Evolutionary conservation across 805 yeast genomes (phyloP), one percentile per base, ranked within the genome.

Genomic region (Wickerhamomyces rabaulensis): DNA sequence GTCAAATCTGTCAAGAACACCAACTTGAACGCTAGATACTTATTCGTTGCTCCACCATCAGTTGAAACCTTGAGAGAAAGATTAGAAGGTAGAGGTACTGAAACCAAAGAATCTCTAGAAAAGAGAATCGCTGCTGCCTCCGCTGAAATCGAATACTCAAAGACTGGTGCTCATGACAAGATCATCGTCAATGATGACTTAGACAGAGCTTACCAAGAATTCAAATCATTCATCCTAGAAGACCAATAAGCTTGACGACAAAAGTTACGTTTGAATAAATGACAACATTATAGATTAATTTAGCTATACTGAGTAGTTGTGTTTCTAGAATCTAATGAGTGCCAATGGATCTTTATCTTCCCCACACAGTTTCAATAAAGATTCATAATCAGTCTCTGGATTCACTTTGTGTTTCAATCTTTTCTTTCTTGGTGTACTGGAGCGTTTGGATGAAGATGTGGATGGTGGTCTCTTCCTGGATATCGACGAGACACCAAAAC

Each of bases 41-140:
- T 94, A 56, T 94, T 94, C 63, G 66, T 94, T 51, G 84, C 96
- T 37, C 99, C 99, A 29, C 99, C 99, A 26, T 84, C 94, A 17
- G 70, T 90, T 54, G 96, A 88, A 45, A 80, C 75, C 45, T 78
- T 94, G 60, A 79, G 79, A 62, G 66, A 70, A 50, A 82, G 99
- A 69, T 78, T 94, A 57, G 78, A 74, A 43, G 84, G 85, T 41
- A 86, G 99, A 71, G 99, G 99, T 52, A 94, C 99, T 27, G 99
- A 94, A 73, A 87, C 96, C 37, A 75, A 75, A 41, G 98, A 92
- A 58, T 80, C 91, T 42, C 64, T 94, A 42, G 78, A 78, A 59
- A 90, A 87, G 74, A 84, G 99, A 69, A 73, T 94, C 47, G 75
- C 75, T 43, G 96, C 96, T 52, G 98, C 99, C 15, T 55, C 79